A percentile compares a stretch with the other conserved stretches of the same genome.
Evolutionary conservation across 495 filamentous ascomycete species (phyloP).

Genomic region (Extremus antarcticus): DNA sequence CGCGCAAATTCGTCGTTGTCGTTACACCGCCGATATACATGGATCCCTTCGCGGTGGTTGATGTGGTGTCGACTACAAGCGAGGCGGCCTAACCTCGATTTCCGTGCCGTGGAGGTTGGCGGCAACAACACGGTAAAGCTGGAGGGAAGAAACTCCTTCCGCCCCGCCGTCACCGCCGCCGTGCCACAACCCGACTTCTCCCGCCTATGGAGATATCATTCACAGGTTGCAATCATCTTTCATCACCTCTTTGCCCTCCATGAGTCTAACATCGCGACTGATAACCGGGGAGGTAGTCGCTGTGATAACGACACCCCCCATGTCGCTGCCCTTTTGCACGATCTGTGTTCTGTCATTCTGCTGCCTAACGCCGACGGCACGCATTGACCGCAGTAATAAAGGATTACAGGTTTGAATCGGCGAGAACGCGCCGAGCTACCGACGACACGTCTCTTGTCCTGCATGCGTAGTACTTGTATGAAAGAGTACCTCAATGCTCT

Average conservation of each 20-base stretch:
- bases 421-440: neutral
- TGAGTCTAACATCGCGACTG: neutral
- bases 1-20: no score
- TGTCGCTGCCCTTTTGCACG: neutral
- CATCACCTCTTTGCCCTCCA: neutral
- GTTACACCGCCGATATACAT: neutral
- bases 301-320: neutral
- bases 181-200: neutral
- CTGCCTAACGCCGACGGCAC: neutral
- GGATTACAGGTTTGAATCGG: neutral
- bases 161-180: neutral
- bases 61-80: neutral
- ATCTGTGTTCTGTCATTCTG: no score
- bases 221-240: neutral
- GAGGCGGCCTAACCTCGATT: neutral
- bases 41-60: neutral
- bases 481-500: neutral
- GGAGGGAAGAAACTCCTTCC: neutral
- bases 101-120: neutral
- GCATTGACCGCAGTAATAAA: neutral
- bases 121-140: neutral
- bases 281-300: neutral
- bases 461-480: neutral
- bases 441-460: neutral
- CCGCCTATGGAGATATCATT: neutral